phyloP scores from a whole-genome alignment of 768 basidiomycete species.

The Mycena maculata region DNA sequence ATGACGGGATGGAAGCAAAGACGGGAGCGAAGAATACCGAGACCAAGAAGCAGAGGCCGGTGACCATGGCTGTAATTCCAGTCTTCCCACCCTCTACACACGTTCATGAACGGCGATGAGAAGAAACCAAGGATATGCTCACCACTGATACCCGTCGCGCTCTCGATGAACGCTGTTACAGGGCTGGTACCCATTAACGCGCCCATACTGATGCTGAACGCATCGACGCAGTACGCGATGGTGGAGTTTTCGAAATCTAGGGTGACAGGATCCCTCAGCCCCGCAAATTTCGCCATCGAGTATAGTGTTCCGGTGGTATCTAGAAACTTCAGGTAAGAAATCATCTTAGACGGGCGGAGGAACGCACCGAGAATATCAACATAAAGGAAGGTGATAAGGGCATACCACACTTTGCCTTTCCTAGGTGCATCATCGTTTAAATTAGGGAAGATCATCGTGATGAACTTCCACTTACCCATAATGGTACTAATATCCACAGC shows the following conservation, averaged over 20 bases:
- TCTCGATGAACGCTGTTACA: slow-evolving; percentile 86
- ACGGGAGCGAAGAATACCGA: slow-evolving; percentile 91
- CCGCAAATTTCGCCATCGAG: slow-evolving; percentile 92
- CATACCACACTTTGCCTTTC: slow-evolving; percentile 87
- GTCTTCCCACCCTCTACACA: slow-evolving; percentile 87
- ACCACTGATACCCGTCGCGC: slow-evolving; percentile 84
- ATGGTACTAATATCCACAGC: slow-evolving; percentile 56
- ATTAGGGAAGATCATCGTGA: neutral
- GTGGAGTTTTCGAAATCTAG: slow-evolving; percentile 89
- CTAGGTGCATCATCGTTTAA: slow-evolving; percentile 44
- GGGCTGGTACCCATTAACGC: slow-evolving; percentile 84
- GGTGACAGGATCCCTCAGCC: slow-evolving; percentile 86
- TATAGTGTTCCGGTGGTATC: slow-evolving; percentile 81
- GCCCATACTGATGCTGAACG: slow-evolving; percentile 84
- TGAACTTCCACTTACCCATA: slow-evolving; percentile 47
- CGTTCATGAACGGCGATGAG: neutral
- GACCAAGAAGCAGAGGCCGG: slow-evolving; percentile 82
- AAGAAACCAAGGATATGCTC: slow-evolving; percentile 32
- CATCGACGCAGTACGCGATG: slow-evolving; percentile 85
- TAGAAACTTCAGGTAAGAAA: slow-evolving; percentile 8
- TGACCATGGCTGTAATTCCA: slow-evolving; percentile 80
- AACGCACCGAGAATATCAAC: slow-evolving; percentile 82
- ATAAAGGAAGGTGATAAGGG: slow-evolving; percentile 89
- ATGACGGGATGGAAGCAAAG: slow-evolving; percentile 86
- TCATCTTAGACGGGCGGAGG: neutral